Evolutionary conservation across 1,139 yeast genomes (phyloP), one percentile per base, ranked within the genome.

Genomic region (Saccharomyces hybrid): DNA sequence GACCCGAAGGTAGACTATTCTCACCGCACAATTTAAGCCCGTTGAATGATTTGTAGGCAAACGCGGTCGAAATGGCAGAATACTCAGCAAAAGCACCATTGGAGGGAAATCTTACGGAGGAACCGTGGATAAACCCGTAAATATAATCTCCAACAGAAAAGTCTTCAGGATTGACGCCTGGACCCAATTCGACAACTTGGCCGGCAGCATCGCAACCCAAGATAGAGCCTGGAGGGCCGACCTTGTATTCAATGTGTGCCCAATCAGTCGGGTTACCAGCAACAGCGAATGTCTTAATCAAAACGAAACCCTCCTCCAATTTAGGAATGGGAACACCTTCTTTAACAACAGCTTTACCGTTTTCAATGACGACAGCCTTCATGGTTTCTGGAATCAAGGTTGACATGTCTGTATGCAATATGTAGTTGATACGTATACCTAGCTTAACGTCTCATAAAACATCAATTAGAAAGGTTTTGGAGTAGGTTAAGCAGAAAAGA

Each of bases 51-150:
- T 73, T 74, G 61, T 75, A 60, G 23, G 78, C 64, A 11, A 72
- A 58, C 13, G 54, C 57, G 5, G 77, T 74, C 53, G 73, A 72
- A 38, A 72, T 77, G 46, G 73, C 62, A n/a, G 73, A 75, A 63
- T 81, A 81, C 57, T 83, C 81, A 42, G 84, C 78, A 66, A 82
- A 84, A 1, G 80, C 81, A 38, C 90, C 90, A 53, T 71, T 72
- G 11, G 62, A 66, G 4, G 74, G 72, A 23, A 58, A 57, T 52
- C 63, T 62, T 1, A 59, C 60, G 34, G 66, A 61, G 8, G 61
- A 62, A 53, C 87, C 88, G 53, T 75, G 79, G 13, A 74, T 70
- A 59, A 80, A 69, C 3, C 74, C 73, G 13, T 74, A 72, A n/a
- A 81, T 83, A 14, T 68, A 63, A 58, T 83, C 86, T 50, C 87